Percentiles rank a stretch among this genome's conserved stretches.
phyloP scores from a whole-genome alignment of 1,139 yeast species.

The Sugiyamaella paludigena region DNA sequence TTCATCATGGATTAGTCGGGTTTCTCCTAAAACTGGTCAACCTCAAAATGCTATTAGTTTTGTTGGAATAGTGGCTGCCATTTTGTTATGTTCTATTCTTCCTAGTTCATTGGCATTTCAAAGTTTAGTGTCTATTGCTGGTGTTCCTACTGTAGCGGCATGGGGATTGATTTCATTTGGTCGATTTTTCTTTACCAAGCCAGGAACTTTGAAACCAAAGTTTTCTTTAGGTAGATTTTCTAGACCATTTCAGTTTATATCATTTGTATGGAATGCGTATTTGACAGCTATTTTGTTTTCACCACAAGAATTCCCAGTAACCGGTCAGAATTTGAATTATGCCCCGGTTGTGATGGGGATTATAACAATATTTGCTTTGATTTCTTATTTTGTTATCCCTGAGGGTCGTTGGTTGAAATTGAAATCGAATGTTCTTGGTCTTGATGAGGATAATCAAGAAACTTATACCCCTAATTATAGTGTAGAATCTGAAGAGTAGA shows the following conservation, averaged over 20 bases:
- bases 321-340: slow-evolving; percentile 64
- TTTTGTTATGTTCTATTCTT: slow-evolving; percentile 28
- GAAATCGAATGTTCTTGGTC: slow-evolving; percentile 9
- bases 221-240: slow-evolving; percentile 29
- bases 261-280: slow-evolving; percentile 58
- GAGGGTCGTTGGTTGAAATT: slow-evolving; percentile 28
- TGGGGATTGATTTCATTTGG: slow-evolving; percentile 31
- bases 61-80: slow-evolving; percentile 28
- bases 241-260: slow-evolving; percentile 35
- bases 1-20: slow-evolving; percentile 30
- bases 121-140: slow-evolving; percentile 31
- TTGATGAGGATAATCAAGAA: not conserved
- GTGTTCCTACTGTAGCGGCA: slow-evolving; percentile 31
- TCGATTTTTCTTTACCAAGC: slow-evolving; percentile 27
- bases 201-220: slow-evolving; percentile 21
- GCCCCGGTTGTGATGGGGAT: slow-evolving; percentile 64
- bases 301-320: slow-evolving; percentile 65
- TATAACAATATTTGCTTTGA: slow-evolving; percentile 51
- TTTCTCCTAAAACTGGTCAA: slow-evolving; percentile 25
- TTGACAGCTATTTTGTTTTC: slow-evolving; percentile 64
- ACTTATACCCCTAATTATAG: too few relatives aligned
- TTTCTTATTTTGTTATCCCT: slow-evolving; percentile 48
- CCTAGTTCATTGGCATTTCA: slow-evolving; percentile 31
- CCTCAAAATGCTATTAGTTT: slow-evolving; percentile 30
- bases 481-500: too few relatives aligned